Conservation (phyloP, 106 monocot genomes). For the Dendrobium catenatum region DNA sequence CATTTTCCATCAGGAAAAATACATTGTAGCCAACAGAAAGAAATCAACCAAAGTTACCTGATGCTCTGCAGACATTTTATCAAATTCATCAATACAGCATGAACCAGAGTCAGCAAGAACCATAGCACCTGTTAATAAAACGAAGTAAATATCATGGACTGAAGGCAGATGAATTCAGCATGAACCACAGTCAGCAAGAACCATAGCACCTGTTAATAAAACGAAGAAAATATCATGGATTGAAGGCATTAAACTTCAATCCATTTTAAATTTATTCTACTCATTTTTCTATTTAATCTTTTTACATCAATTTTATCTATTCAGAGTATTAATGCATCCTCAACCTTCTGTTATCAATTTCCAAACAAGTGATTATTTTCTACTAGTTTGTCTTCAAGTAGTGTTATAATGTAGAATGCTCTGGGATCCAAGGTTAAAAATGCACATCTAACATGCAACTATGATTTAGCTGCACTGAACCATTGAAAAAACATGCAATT, state of each 20-base stretch:
- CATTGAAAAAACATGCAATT: background rate
- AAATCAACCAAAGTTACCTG: constrained; percentile 41
- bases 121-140: constrained; percentile 73
- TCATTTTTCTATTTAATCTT: background rate
- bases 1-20: background rate
- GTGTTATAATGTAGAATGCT: background rate
- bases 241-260: background rate
- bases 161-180: constrained; percentile 48
- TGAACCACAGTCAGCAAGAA: constrained; percentile 92
- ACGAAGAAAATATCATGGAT: background rate
- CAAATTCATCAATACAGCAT: constrained; percentile 99
- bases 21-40: background rate
- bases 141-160: background rate
- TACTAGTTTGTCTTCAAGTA: background rate
- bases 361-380: too few relatives aligned
- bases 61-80: constrained; percentile 97
- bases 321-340: background rate
- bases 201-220: constrained; percentile 76
- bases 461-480: background rate
- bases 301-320: background rate
- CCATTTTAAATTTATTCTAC: background rate
- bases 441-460: background rate
- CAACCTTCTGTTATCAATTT: background rate
- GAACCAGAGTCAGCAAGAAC: constrained; percentile 95
- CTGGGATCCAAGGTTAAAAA: background rate